Evolutionary conservation across 768 basidiomycete genomes (phyloP).

Genomic region (Auricularia sp.): DNA sequence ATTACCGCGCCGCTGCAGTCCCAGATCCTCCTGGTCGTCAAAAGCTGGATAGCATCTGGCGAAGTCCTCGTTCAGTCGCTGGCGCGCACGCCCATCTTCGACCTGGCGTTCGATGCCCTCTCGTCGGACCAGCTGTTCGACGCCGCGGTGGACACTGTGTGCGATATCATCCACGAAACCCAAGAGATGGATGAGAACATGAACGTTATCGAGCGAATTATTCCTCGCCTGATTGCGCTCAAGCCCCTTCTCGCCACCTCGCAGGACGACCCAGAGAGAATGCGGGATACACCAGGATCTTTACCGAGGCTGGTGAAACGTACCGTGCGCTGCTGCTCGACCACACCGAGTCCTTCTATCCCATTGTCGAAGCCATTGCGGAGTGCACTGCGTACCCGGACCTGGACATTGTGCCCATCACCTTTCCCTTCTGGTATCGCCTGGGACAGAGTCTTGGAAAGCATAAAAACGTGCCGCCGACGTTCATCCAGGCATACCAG

Average conservation of each 20-base stretch:
- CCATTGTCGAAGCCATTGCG: constrained; percentile 89
- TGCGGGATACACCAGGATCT: constrained; percentile 81
- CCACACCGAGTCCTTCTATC: constrained; percentile 87
- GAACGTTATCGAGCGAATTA: constrained; percentile 74
- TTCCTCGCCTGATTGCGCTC: constrained; percentile 75
- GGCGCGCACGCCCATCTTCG: constrained; percentile 68
- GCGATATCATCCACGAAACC: constrained; percentile 94
- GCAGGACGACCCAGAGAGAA: constrained; percentile 74
- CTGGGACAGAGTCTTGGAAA: constrained; percentile 85
- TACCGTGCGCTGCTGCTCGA: constrained; percentile 82
- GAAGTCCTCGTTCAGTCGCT: constrained; percentile 60
- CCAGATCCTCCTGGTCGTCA: constrained; percentile 76
- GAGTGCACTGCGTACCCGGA: constrained; percentile 87
- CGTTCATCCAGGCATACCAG: constrained; percentile 75
- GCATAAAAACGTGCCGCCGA: constrained; percentile 55
- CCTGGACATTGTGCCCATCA: constrained; percentile 93
- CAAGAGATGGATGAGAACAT: constrained; percentile 95
- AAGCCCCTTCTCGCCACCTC: constrained; percentile 47
- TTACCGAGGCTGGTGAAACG: constrained; percentile 95
- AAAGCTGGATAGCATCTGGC: constrained; percentile 81
- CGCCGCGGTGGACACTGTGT: constrained; percentile 80
- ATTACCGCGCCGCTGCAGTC: constrained; percentile 68
- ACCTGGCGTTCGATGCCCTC: constrained; percentile 75
- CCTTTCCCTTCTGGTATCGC: constrained; percentile 97
- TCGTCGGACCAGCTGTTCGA: constrained; percentile 85